Evolutionary conservation across 345 rosid species (phyloP), one percentile per base, ranked within the genome.

Genomic region (Carallia pectinifolia): DNA sequence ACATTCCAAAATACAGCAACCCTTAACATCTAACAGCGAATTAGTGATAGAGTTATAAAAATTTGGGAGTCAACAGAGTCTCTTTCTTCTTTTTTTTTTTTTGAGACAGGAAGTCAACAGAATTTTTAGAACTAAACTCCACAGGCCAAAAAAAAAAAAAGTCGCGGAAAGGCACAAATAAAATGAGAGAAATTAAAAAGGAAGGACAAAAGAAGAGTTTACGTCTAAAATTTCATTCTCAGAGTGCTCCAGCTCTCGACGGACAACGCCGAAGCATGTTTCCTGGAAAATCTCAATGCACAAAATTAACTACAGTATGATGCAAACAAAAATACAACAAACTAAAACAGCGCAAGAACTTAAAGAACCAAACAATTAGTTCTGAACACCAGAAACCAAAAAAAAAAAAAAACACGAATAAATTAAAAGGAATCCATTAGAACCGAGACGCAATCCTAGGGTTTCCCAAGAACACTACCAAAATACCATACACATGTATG

Each of bases 181-280:
- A 7, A 17, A 16, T 5, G 6, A 68, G 16, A 2, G 17, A 17
- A 37, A 67, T 12, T 1, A 7, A 19, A 61, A 48, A 48, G 38
- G 27, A 19, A 16, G 19, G 63, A 23, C 18, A 16, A 7, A 23
- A 2, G 17, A 56, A 0, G 50, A 56, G 76, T 53, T 72, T 81
- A 92, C 99, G 56, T 69, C 34, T 52, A 81, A 81, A 71, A 90
- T 76, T 64, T 95, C 96, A 27, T 80, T 68, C 2, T 70, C 77
- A 59, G 94, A 95, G 76, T 88, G 94, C 66, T 90, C 98, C 71
- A 92, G 64, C 86, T 95, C 96, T 63, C 98, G 82, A 50, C 98
- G 81, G 69, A 95, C 65, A 64, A 80, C 85, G 30, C 94, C 91
- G 47, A 81, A 92, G 74, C 94, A 95, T 7, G 92, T 89, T 62